Conservation (phyloP, 2,329 filamentous ascomycete genomes). For the Penicillium sp. region DNA sequence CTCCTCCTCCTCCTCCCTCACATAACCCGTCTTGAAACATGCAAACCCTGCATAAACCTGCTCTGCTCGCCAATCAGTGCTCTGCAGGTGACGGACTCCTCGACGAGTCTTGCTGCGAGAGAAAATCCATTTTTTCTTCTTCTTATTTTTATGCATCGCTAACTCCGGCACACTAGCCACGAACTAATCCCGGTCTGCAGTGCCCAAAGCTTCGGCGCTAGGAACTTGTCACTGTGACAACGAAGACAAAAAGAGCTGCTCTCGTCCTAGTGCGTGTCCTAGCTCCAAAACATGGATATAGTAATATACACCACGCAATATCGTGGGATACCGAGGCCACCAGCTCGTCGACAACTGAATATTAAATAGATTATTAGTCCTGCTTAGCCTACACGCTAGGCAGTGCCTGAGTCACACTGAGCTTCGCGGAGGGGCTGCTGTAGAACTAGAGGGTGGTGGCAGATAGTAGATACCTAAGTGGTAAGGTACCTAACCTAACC, state of each 20-base stretch:
- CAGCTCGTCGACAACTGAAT: neutral
- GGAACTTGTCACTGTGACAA: conserved; percentile 16
- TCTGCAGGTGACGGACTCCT: neutral
- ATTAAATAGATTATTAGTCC: neutral
- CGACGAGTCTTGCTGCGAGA: neutral
- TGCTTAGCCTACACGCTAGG: neutral
- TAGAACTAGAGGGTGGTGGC: no score
- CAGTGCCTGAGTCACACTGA: neutral
- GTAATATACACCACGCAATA: neutral
- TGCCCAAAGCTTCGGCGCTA: conserved; percentile 12
- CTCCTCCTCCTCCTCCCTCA: neutral
- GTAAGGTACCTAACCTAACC: neutral
- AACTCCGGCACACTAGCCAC: no score
- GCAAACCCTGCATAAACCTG: conserved; percentile 5
- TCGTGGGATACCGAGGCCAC: neutral
- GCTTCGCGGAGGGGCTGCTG: neutral
- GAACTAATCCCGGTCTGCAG: conserved; percentile 1
- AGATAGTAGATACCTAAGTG: neutral
- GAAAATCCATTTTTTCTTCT: neutral
- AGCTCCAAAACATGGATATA: neutral
- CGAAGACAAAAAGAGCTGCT: conserved; percentile 6
- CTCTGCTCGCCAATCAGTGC: neutral
- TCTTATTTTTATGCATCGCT: neutral
- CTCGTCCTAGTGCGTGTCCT: neutral
- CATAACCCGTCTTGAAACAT: neutral